Percentiles rank a stretch among this genome's conserved stretches.
Conservation (phyloP, 1,284 basidiomycete genomes). For the Thecaphora thlaspeos region DNA sequence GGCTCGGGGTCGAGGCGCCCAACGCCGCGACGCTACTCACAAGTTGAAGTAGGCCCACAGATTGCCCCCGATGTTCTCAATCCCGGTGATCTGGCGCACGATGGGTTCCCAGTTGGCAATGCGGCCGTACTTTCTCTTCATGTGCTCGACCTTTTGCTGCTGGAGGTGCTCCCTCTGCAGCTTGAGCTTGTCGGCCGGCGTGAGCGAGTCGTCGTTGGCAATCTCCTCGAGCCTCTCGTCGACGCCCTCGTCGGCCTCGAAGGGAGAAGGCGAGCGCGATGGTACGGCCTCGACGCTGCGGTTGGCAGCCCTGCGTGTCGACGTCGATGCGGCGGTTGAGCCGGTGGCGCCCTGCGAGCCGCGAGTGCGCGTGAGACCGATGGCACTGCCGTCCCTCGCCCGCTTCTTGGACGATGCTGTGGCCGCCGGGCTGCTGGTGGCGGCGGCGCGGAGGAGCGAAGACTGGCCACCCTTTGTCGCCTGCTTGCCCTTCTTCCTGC, state of each 20-base stretch:
- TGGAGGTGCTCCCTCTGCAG: constrained; percentile 22
- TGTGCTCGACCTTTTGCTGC: constrained; percentile 12
- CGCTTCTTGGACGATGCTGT: constrained; percentile 10
- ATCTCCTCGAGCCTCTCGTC: constrained; percentile 14
- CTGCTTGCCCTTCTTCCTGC: constrained; percentile 19
- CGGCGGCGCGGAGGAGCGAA: not conserved
- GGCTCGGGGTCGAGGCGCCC: not conserved
- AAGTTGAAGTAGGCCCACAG: not conserved
- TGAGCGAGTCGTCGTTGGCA: constrained; percentile 10
- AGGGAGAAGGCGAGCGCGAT: constrained; percentile 8
- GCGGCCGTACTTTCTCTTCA: constrained; percentile 21
- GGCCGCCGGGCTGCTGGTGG: not conserved
- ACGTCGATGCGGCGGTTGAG: not conserved
- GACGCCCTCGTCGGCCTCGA: constrained; percentile 5
- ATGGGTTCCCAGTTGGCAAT: constrained; percentile 44
- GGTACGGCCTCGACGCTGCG: not conserved
- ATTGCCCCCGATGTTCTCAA: constrained; percentile 10
- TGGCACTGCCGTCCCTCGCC: not conserved
- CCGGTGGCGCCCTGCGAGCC: not conserved
- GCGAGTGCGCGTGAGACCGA: not conserved
- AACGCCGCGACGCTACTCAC: not conserved
- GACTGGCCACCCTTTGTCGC: not conserved
- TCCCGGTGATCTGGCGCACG: constrained; percentile 26
- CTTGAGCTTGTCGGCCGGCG: constrained; percentile 9
- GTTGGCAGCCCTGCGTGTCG: no score